Evolutionary conservation across 2,329 filamentous ascomycete species (phyloP).

Genomic region (Talaromyces sp.): DNA sequence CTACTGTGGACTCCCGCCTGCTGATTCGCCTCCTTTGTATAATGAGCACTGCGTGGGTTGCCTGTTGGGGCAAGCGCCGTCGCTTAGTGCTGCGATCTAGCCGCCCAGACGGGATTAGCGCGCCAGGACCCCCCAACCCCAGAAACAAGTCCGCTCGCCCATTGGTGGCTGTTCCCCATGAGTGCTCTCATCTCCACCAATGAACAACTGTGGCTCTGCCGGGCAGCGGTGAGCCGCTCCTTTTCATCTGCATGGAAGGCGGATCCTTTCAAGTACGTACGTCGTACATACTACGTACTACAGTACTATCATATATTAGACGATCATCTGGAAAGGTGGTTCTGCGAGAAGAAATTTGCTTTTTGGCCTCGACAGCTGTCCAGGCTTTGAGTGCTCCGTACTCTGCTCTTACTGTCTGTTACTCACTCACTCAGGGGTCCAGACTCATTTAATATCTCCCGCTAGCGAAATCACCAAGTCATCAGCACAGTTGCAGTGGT

Average conservation of each 20-base stretch:
- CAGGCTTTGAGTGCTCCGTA: too few relatives aligned
- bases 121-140: not conserved
- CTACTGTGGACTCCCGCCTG: not conserved
- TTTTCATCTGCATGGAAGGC: not conserved
- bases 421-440: too few relatives aligned
- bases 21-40: not conserved
- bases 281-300: too few relatives aligned
- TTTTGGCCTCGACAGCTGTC: not conserved
- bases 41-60: not conserved
- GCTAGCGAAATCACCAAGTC: not conserved
- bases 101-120: not conserved
- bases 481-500: not conserved
- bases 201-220: not conserved
- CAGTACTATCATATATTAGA: too few relatives aligned
- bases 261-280: not conserved
- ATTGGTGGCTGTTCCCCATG: not conserved
- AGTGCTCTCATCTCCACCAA: not conserved
- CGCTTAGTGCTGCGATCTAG: not conserved
- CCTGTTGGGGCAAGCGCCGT: not conserved
- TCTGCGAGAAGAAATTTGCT: not conserved
- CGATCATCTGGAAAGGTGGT: too few relatives aligned
- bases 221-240: not conserved
- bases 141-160: not conserved
- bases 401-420: too few relatives aligned
- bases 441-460: not conserved